These are phyloP conservation scores for Alternaria ethzedia DNA, from an alignment of 2,329 filamentous ascomycete species.

Conservation along the genomic window DNA sequence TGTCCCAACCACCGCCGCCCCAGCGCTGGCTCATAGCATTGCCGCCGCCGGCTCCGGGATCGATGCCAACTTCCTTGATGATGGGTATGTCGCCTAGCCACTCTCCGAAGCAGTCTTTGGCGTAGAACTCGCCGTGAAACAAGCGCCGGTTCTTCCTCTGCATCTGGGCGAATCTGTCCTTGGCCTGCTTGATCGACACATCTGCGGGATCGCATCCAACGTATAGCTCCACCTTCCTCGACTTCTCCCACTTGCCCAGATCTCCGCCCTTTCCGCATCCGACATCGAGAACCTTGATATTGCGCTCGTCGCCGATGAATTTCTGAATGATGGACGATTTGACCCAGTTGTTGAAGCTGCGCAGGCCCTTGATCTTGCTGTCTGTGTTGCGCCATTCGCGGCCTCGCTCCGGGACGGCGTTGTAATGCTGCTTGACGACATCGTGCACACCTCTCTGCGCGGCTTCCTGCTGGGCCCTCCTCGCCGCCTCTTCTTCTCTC, in stretches of 20 bases:
- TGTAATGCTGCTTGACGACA: conserved; percentile 92
- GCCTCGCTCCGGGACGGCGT: conserved; percentile 89
- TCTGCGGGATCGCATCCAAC: conserved; percentile 94
- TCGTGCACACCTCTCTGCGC: conserved; percentile 72
- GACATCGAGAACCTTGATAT: conserved; percentile 85
- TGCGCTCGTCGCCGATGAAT: conserved; percentile 64
- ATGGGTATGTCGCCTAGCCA: conserved; percentile 82
- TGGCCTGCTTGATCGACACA: conserved; percentile 87
- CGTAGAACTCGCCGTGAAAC: conserved; percentile 86
- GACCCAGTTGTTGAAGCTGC: conserved; percentile 98
- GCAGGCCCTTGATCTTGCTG: conserved; percentile 91
- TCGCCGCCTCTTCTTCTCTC: conserved; percentile 53
- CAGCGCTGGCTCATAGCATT: conserved; percentile 66
- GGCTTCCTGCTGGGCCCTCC: conserved; percentile 52
- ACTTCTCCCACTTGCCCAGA: conserved; percentile 92
- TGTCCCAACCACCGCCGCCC: conserved; percentile 82
- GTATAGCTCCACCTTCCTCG: conserved; percentile 87
- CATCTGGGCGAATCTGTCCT: conserved; percentile 82
- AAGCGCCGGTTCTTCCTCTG: conserved; percentile 63
- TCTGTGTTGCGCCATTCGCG: conserved; percentile 94
- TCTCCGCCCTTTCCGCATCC: conserved; percentile 98
- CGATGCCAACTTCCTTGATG: conserved; percentile 85
- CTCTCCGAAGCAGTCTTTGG: conserved; percentile 92
- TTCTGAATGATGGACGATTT: conserved; percentile 98
- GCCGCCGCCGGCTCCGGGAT: conserved; percentile 69